A percentile compares a stretch with the other conserved stretches of the same genome.
Evolutionary conservation across 1,139 yeast genomes (phyloP).

Genomic region (Kodamaea sp.): DNA sequence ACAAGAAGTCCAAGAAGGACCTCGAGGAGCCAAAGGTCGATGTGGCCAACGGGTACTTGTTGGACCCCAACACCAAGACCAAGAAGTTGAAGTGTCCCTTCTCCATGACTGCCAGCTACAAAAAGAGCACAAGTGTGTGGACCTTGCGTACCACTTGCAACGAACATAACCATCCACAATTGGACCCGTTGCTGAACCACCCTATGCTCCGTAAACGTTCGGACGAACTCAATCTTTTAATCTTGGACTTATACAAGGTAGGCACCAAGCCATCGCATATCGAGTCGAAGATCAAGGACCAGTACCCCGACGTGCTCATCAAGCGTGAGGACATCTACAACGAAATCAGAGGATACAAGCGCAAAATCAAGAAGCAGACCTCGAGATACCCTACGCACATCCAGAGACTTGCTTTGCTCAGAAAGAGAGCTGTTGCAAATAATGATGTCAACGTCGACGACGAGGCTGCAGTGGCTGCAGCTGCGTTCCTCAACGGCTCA

Average conservation of each 20-base stretch:
- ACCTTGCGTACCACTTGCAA: constrained; percentile 55
- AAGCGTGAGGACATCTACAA: constrained; percentile 61
- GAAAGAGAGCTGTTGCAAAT: constrained; percentile 31
- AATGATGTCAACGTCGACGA: constrained; percentile 34
- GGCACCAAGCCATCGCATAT: constrained; percentile 63
- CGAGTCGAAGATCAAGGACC: constrained; percentile 53
- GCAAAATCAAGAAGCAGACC: constrained; percentile 49
- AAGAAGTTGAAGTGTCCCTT: constrained; percentile 59
- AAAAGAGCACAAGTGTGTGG: constrained; percentile 53
- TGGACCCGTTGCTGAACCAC: constrained; percentile 56
- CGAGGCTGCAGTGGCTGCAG: constrained; percentile 28
- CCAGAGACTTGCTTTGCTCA: constrained; percentile 13
- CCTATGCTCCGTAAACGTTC: constrained; percentile 60
- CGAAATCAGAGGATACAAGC: constrained; percentile 59
- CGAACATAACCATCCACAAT: constrained; percentile 61
- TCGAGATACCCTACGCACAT: constrained; percentile 12
- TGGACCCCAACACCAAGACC: constrained; percentile 49
- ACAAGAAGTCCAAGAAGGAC: constrained; percentile 46
- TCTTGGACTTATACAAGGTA: constrained; percentile 52
- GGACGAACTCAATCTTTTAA: constrained; percentile 53
- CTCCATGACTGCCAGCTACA: constrained; percentile 57
- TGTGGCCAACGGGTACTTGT: constrained; percentile 37
- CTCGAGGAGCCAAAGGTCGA: constrained; percentile 27
- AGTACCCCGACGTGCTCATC: constrained; percentile 55
- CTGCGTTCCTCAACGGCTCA: constrained; percentile 17